phyloP scores from a whole-genome alignment of 78 protist genomes.

The Thecamonas trahens region DNA sequence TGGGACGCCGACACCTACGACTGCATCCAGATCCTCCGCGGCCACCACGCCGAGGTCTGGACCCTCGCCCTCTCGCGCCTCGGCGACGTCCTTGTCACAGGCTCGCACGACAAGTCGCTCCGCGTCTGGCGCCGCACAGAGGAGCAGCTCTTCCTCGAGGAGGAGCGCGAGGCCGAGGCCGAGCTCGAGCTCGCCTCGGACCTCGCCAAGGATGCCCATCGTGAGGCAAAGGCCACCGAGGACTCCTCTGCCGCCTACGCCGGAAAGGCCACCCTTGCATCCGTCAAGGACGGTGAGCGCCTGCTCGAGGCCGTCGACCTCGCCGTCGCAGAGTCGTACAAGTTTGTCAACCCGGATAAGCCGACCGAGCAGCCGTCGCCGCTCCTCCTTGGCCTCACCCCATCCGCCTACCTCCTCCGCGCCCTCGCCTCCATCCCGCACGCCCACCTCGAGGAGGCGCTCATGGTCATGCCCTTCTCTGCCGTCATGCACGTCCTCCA shows the following conservation, averaged over 20 bases:
- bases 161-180: conserved; percentile 52
- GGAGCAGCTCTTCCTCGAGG: conserved; percentile 74
- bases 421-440: background rate
- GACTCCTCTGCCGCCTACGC: conserved; percentile 34
- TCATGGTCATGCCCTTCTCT: conserved; percentile 26
- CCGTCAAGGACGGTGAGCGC: conserved; percentile 55
- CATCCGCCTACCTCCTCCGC: conserved; percentile 5
- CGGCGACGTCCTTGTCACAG: conserved; percentile 46
- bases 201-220: background rate
- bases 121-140: conserved; percentile 70
- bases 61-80: background rate
- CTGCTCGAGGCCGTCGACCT: conserved; percentile 64
- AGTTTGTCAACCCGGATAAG: background rate
- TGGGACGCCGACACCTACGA: conserved; percentile 70
- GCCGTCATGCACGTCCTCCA: background rate
- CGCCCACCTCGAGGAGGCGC: conserved; percentile 35
- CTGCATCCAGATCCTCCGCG: conserved; percentile 49
- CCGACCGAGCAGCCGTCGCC: no score
- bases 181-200: conserved; percentile 32
- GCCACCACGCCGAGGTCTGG: conserved; percentile 75
- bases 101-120: conserved; percentile 75
- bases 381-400: background rate
- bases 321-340: conserved; percentile 10
- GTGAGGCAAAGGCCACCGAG: background rate
- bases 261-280: conserved; percentile 27